These are phyloP conservation scores for Otatea glauca DNA, from an alignment of 176 grass and related monocot species.

Conservation along the genomic window DNA sequence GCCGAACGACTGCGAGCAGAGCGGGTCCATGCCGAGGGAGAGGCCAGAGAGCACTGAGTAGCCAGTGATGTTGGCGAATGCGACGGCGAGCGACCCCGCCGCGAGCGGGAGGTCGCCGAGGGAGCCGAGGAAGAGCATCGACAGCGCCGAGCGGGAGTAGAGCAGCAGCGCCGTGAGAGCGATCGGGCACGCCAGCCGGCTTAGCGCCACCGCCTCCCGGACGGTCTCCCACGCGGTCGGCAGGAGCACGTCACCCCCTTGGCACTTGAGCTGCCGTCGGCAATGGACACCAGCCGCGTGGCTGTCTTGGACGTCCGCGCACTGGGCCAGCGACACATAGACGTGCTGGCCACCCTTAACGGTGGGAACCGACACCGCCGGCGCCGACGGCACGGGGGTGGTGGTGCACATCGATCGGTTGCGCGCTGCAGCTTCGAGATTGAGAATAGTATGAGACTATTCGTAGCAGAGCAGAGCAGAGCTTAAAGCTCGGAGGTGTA, in stretches of 20 bases:
- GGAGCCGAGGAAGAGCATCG: conserved; percentile 89
- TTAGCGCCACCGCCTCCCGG: conserved; percentile 64
- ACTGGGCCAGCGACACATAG: conserved; percentile 50
- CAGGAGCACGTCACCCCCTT: not conserved
- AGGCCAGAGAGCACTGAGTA: conserved; percentile 88
- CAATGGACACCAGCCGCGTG: conserved; percentile 5
- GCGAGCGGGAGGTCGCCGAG: conserved; percentile 89
- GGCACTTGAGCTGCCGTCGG: not conserved
- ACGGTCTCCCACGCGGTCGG: conserved; percentile 34
- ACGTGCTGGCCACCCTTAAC: conserved; percentile 42
- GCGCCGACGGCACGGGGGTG: conserved; percentile 31
- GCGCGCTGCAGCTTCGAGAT: not conserved
- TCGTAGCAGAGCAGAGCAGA: conserved; percentile 20
- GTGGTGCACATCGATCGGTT: conserved; percentile 60
- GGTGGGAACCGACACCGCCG: not conserved
- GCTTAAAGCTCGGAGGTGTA: conserved; percentile 35
- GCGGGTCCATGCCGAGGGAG: conserved; percentile 96
- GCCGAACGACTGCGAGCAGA: conserved; percentile 92
- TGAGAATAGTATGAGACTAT: conserved; percentile 22
- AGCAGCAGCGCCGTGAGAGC: conserved; percentile 79
- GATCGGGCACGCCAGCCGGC: conserved; percentile 78
- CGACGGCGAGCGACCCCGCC: conserved; percentile 82
- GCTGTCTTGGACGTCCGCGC: not conserved
- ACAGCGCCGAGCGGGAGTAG: conserved; percentile 80
- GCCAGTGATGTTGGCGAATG: conserved; percentile 94